Evolutionary conservation across 2,329 filamentous ascomycete genomes (phyloP).

Genomic region (Botryotinia narcissicola): DNA sequence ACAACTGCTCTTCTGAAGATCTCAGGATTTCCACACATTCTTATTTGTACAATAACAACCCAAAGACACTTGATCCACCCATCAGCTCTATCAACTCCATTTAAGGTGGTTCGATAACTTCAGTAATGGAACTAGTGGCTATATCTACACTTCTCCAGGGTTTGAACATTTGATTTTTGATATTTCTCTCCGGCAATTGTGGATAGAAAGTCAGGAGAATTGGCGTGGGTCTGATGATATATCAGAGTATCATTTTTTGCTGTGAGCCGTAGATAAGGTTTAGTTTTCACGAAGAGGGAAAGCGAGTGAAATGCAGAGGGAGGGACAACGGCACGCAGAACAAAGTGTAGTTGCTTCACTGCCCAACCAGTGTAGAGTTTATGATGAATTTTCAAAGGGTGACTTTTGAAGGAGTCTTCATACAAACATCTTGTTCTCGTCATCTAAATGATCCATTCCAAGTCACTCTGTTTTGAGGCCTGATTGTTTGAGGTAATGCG

Average conservation of each 20-base stretch:
- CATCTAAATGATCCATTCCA: slow-evolving; percentile 6
- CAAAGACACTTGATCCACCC: not conserved
- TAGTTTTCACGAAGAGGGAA: not conserved
- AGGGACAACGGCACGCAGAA: not conserved
- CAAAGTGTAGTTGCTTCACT: not conserved
- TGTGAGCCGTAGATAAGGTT: not conserved
- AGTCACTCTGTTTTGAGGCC: not conserved
- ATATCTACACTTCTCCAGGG: too few relatives aligned
- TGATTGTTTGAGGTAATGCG: not conserved
- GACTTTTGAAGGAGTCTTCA: not conserved
- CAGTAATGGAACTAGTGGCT: not conserved
- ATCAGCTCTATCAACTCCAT: not conserved
- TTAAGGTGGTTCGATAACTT: not conserved
- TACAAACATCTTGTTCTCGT: not conserved
- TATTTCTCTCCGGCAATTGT: not conserved
- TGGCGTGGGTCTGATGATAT: not conserved
- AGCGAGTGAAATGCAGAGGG: not conserved
- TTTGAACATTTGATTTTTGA: not conserved
- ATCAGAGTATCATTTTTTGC: not conserved
- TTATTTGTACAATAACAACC: not conserved
- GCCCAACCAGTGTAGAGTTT: not conserved
- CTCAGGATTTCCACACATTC: not conserved
- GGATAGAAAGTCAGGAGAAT: not conserved
- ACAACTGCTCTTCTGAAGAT: not conserved
- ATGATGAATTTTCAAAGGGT: not conserved